Conservation (phyloP, 495 filamentous ascomycete species). For the Penicillium coffeae region DNA sequence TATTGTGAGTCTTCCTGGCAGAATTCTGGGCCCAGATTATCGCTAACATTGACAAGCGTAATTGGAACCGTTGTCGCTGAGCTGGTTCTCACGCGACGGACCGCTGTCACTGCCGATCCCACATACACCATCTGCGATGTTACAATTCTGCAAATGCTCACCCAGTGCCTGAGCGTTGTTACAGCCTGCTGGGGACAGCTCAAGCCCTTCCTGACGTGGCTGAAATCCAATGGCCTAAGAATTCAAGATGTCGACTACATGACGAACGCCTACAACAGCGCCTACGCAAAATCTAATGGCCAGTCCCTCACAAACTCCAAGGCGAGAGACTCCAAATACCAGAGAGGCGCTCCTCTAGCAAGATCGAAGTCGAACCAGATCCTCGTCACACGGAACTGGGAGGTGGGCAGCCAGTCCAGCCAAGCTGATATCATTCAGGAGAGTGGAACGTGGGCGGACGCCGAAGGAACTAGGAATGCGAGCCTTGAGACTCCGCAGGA, state of each 20-base stretch:
- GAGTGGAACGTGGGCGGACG: constrained; percentile 1
- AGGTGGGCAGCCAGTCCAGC: constrained; percentile 22
- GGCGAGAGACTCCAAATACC: constrained; percentile 1
- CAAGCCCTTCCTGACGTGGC: constrained; percentile 24
- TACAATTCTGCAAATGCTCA: constrained; percentile 15
- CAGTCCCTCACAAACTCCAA: constrained; percentile 12
- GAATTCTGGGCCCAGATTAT: neutral
- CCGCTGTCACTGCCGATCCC: constrained; percentile 12
- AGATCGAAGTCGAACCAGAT: constrained; percentile 8
- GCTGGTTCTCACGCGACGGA: constrained; percentile 9
- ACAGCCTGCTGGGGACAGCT: constrained; percentile 30
- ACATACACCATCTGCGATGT: constrained; percentile 19
- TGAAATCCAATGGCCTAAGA: constrained; percentile 21
- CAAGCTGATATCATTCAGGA: constrained; percentile 17
- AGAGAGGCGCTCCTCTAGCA: neutral
- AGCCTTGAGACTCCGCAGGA: neutral
- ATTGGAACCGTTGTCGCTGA: constrained; percentile 13
- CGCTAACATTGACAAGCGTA: constrained; percentile 8
- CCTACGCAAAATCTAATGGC: constrained; percentile 5
- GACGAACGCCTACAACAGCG: constrained; percentile 3
- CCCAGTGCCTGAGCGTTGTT: constrained; percentile 22
- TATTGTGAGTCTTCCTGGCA: constrained; percentile 10
- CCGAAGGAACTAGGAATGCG: neutral
- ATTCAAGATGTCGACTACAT: constrained; percentile 19
- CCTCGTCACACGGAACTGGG: constrained; percentile 19